phyloP scores from a whole-genome alignment of 768 basidiomycete species.

The Kwoniella bestiolae region DNA sequence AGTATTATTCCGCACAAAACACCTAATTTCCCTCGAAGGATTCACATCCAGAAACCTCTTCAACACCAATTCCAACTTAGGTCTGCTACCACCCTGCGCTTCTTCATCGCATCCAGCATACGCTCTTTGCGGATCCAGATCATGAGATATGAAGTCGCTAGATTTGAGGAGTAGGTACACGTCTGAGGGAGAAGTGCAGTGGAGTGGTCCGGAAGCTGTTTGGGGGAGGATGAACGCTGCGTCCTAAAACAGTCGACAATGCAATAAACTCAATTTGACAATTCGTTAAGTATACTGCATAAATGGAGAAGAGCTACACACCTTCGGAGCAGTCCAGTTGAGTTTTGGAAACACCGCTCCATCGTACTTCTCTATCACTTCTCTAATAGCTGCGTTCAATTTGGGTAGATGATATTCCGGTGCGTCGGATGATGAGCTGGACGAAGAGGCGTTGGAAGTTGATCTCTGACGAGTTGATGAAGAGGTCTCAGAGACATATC shows the following conservation, averaged over 20 bases:
- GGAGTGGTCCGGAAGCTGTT: slow-evolving; percentile 70
- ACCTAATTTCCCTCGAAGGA: slow-evolving; percentile 80
- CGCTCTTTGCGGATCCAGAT: slow-evolving; percentile 66
- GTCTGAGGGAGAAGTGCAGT: slow-evolving; percentile 84
- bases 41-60: slow-evolving; percentile 90
- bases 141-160: slow-evolving; percentile 85
- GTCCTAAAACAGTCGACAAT: slow-evolving; percentile 75
- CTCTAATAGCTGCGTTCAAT: slow-evolving; percentile 73
- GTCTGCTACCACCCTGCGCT: background rate
- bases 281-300: too few species aligned
- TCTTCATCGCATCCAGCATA: slow-evolving; percentile 61
- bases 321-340: slow-evolving; percentile 93
- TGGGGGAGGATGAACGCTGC: slow-evolving; percentile 87
- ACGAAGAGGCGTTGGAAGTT: slow-evolving; percentile 17
- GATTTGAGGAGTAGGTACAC: slow-evolving; percentile 91
- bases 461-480: slow-evolving; percentile 2
- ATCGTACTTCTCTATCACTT: slow-evolving; percentile 66
- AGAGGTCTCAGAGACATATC: background rate
- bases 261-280: too few species aligned
- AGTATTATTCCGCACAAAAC: slow-evolving; percentile 76
- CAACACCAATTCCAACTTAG: slow-evolving; percentile 75
- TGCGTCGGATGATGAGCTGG: slow-evolving; percentile 22
- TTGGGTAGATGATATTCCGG: slow-evolving; percentile 69
- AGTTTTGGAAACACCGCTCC: slow-evolving; percentile 92
- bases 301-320: slow-evolving; percentile 60